Evolutionary conservation across 2,329 filamentous ascomycete species (phyloP).

Genomic region (Penicillium sp.): DNA sequence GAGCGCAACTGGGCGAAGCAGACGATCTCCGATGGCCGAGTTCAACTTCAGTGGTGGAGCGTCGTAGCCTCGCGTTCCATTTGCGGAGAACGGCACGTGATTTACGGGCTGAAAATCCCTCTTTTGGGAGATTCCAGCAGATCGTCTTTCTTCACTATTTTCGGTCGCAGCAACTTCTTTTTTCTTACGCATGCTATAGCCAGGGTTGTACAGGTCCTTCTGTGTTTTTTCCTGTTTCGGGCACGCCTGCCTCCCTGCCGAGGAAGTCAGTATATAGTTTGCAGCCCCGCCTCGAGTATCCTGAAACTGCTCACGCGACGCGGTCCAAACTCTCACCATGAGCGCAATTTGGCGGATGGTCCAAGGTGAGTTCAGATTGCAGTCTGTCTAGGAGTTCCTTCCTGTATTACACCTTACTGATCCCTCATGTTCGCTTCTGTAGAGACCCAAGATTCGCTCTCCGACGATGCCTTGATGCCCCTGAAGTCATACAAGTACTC

Average conservation of each 20-base stretch:
- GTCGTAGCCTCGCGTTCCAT: slow-evolving; percentile 21
- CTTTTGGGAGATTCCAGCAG: slow-evolving; percentile 13
- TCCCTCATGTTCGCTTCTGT: background rate
- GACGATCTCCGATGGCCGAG: slow-evolving; percentile 1
- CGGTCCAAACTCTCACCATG: slow-evolving; percentile 27
- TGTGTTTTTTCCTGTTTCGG: background rate
- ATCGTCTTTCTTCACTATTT: slow-evolving; percentile 5
- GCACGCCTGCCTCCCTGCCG: slow-evolving; percentile 1
- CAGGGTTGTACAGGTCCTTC: background rate
- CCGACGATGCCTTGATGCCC: slow-evolving; percentile 86
- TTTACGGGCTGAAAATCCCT: slow-evolving; percentile 21
- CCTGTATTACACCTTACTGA: background rate
- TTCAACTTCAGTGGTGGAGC: slow-evolving; percentile 6
- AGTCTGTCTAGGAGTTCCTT: background rate
- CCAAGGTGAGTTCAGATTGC: slow-evolving; percentile 33
- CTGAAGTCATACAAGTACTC: slow-evolving; percentile 98
- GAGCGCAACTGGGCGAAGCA: background rate
- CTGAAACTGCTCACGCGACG: slow-evolving; percentile 18
- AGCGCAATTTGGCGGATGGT: slow-evolving; percentile 35
- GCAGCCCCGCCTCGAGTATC: slow-evolving; percentile 2
- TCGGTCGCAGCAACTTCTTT: slow-evolving; percentile 4
- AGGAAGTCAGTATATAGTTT: slow-evolving; percentile 9
- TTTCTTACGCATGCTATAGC: slow-evolving; percentile 2
- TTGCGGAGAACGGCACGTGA: slow-evolving; percentile 27
- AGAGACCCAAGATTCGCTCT: slow-evolving; percentile 62